Evolutionary conservation across 305 asterid species (phyloP).

Genomic region (Fraxinus xanthoxyloides): DNA sequence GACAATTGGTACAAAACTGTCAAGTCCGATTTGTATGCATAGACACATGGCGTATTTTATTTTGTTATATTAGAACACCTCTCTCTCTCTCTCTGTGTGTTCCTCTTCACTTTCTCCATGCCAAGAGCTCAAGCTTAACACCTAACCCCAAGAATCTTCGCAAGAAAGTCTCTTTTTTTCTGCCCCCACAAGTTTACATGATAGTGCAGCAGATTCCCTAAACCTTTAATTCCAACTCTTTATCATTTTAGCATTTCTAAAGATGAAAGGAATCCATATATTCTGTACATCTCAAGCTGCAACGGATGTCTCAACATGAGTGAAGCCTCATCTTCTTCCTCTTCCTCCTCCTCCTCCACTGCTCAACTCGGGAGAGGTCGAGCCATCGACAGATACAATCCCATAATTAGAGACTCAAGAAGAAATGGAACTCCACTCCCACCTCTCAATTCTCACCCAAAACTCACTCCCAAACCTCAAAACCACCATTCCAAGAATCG

Average conservation of each 20-base stretch:
- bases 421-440: slow-evolving; percentile 28
- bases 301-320: slow-evolving; percentile 51
- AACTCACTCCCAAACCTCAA: slow-evolving; percentile 27
- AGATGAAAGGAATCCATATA: slow-evolving; percentile 68
- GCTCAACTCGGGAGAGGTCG: slow-evolving; percentile 45
- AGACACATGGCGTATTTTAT: not conserved
- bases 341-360: slow-evolving; percentile 39
- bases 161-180: not conserved
- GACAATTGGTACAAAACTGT: not conserved
- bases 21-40: not conserved
- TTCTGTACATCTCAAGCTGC: slow-evolving; percentile 68
- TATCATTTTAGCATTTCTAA: slow-evolving; percentile 1
- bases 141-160: not conserved
- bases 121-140: slow-evolving; percentile 2
- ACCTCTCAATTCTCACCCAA: slow-evolving; percentile 27
- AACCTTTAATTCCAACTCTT: slow-evolving; percentile 17
- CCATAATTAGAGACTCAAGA: slow-evolving; percentile 66
- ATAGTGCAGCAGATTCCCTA: slow-evolving; percentile 34
- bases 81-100: not conserved
- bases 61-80: not conserved
- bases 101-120: not conserved
- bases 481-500: slow-evolving; percentile 18
- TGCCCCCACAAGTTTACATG: slow-evolving; percentile 11
- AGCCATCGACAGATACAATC: slow-evolving; percentile 83
- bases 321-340: slow-evolving; percentile 20